phyloP scores from a whole-genome alignment of 2,329 filamentous ascomycete genomes.

The Stemphylium lycopersici region DNA sequence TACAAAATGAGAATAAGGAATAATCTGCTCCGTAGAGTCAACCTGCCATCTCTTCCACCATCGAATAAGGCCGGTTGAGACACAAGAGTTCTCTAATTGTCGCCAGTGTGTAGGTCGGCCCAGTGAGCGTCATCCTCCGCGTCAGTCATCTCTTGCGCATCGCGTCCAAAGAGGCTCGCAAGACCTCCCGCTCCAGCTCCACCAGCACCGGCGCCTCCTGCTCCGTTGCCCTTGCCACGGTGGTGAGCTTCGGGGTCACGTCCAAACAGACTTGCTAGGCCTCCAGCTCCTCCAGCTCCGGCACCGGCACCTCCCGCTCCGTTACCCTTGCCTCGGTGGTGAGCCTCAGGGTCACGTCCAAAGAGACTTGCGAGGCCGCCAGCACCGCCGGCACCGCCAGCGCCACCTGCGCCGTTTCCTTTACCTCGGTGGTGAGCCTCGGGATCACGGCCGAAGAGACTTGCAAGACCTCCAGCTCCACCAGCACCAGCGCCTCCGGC shows the following conservation, averaged over 20 bases:
- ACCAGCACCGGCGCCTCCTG: not conserved
- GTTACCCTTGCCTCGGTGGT: constrained; percentile 10
- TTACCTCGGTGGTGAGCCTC: constrained; percentile 12
- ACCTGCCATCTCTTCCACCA: no score
- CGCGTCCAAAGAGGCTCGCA: not conserved
- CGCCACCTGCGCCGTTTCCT: not conserved
- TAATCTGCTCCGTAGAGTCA: not conserved
- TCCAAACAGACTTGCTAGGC: not conserved
- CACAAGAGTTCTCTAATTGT: no score
- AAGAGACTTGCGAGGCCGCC: not conserved
- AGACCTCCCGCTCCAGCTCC: no score
- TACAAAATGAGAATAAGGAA: not conserved
- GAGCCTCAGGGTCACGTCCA: constrained; percentile 1
- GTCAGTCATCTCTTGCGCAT: constrained; percentile 9
- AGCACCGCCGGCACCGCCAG: no score
- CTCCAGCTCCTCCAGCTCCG: not conserved
- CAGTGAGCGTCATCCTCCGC: constrained; percentile 16
- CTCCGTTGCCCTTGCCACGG: constrained; percentile 22
- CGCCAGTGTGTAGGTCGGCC: constrained; percentile 13
- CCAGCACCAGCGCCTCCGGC: not conserved
- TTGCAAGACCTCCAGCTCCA: not conserved
- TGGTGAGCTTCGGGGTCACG: constrained; percentile 18
- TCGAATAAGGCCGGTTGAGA: no score
- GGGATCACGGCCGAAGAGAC: not conserved
- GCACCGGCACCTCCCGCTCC: not conserved